These are phyloP conservation scores for Chimonanthus praecox DNA, from an alignment of 164 flowering plant genomes.

Conservation along the genomic window DNA sequence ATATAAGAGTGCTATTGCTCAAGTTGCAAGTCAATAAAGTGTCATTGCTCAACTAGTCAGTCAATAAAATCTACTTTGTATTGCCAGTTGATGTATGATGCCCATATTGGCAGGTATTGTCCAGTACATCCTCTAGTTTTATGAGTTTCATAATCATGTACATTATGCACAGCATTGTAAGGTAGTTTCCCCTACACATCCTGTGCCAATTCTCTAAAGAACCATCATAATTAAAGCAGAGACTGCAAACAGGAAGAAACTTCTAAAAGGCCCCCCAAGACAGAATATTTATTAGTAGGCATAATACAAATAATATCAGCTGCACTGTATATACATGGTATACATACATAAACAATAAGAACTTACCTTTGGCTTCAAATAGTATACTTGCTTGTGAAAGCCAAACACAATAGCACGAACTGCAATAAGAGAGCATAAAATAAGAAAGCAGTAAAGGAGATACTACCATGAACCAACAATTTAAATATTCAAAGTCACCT, in stretches of 20 bases:
- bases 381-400: slow-evolving; percentile 71
- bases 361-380: slow-evolving; percentile 68
- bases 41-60: no score
- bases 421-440: slow-evolving; percentile 25
- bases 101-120: background rate
- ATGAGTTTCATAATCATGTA: slow-evolving; percentile 1
- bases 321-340: no score
- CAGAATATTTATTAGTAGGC: no score
- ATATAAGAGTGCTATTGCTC: no score
- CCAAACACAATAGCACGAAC: slow-evolving; percentile 96
- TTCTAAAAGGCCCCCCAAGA: background rate
- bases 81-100: background rate
- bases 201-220: background rate
- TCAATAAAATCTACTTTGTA: no score
- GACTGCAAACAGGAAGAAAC: background rate
- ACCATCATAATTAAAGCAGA: background rate
- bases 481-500: slow-evolving; percentile 38
- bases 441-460: background rate
- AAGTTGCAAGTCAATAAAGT: no score
- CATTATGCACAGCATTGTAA: background rate
- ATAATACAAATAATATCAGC: no score
- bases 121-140: background rate
- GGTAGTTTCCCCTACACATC: background rate
- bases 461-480: background rate
- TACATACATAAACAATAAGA: no score